Evolutionary conservation across 2,329 filamentous ascomycete genomes (phyloP), one percentile per base, ranked within the genome.

Genomic region (Chaetomiaceae sp.): DNA sequence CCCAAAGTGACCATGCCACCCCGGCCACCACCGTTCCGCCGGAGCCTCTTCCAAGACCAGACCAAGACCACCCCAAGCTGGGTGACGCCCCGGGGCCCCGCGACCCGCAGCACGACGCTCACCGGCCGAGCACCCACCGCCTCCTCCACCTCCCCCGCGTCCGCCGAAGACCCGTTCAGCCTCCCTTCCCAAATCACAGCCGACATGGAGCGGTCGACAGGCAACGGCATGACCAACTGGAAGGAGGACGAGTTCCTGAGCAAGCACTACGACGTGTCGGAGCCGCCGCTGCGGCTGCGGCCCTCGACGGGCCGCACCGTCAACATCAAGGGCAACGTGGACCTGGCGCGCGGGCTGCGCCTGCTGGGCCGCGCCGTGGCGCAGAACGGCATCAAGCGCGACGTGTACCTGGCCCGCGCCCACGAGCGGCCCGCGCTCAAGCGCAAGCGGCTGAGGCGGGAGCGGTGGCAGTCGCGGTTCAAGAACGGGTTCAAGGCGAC

Each of bases 351-450:
- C 7, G 75, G 77, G 0, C 68, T 84, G 36, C 63, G 65, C 31
- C 53, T 74, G 6, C 67, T 82, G 4, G 65, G 71, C 37, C 61
- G 63, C 36, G 63, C 75, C 47, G 65, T 73, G 29, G 58, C 61
- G 5, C 63, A 67, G 63, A 91, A 92, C 65, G 75, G 70, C 39
- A 72, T 94, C 47, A 75, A 70, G 60, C 54, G 45, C 3, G 83
- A 89, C 62, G 75, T 75, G 49, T 67, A 69, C 19, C 68, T 63
- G 58, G 89, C 94, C 71, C 75, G 76, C 59, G 89, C 83, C 64
- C 86, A 95, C 69, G 89, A 94, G 75, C 74, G 89, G 43, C 79
- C 79, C 0, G 89, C 89, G 2, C 64, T 89, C 64, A 90, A 88
- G 79, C 79, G 85, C 70, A 95, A 94, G 82, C 80, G 89, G 64